Evolutionary conservation across 2,329 filamentous ascomycete genomes (phyloP).

Genomic region (Coniochaeta prunicola): DNA sequence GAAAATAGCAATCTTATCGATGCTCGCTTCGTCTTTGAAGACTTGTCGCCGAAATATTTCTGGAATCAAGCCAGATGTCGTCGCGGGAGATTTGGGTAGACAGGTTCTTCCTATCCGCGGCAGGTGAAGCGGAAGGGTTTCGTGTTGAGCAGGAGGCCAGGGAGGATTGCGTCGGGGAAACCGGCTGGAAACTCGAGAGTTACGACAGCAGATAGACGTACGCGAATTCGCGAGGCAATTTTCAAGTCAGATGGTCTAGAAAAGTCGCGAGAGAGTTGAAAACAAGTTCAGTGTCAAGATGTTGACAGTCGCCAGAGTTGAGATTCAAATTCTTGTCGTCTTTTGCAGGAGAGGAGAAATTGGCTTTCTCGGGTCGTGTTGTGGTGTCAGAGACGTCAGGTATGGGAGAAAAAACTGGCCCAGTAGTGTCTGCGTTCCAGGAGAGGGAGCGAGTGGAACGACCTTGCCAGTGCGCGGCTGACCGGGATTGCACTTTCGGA

Average conservation of each 20-base stretch:
- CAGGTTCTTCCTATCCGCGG: not conserved
- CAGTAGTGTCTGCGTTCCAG: not conserved
- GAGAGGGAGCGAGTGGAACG: not conserved
- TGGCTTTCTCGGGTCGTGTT: not conserved
- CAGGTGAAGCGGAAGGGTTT: constrained; percentile 1
- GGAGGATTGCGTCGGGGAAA: constrained; percentile 1
- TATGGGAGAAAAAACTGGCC: not conserved
- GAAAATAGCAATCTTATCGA: not conserved
- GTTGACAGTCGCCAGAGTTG: not conserved
- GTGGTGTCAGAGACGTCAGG: constrained; percentile 3
- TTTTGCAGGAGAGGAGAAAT: not conserved
- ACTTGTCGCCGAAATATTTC: not conserved
- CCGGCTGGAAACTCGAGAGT: not conserved
- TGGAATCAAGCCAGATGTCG: constrained; percentile 1
- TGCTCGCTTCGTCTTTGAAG: constrained; percentile 1
- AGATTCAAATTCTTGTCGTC: not conserved
- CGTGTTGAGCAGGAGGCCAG: constrained; percentile 1
- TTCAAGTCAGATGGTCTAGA: not conserved
- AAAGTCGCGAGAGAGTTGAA: not conserved
- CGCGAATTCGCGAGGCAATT: not conserved
- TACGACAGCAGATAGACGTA: not conserved
- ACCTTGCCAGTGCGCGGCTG: not conserved
- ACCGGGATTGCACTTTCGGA: not conserved
- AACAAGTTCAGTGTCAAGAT: not conserved
- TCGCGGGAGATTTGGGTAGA: not conserved